phyloP scores from a whole-genome alignment of 2,329 filamentous ascomycete genomes.

The Neonectria faginata region DNA sequence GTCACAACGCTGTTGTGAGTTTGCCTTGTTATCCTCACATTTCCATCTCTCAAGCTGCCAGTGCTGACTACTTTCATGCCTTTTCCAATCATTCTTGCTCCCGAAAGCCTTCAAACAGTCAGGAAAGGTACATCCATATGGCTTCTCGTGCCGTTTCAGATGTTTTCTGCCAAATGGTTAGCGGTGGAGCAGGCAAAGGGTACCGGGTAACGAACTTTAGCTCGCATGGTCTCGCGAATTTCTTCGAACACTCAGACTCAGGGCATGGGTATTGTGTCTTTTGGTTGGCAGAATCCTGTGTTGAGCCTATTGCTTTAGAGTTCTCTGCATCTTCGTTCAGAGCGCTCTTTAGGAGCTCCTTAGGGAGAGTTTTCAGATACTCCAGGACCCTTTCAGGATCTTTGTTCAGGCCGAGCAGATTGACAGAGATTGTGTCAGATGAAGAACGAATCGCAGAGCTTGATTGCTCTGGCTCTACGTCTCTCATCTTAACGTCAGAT shows the following conservation, averaged over 20 bases:
- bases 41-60: conserved; percentile 77
- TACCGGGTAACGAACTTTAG: conserved; percentile 60
- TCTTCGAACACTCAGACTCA: conserved; percentile 59
- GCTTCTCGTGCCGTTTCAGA: conserved; percentile 81
- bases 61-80: conserved; percentile 87
- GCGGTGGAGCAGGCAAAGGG: conserved; percentile 16
- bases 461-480: conserved; percentile 18
- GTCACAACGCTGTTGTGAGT: conserved; percentile 59
- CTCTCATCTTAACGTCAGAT: conserved; percentile 35
- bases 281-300: conserved; percentile 23
- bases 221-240: conserved; percentile 64
- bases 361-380: conserved; percentile 47
- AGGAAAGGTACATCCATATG: conserved; percentile 83
- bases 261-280: conserved; percentile 48
- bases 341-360: conserved; percentile 49
- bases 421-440: neutral
- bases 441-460: neutral
- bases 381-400: conserved; percentile 32
- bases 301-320: conserved; percentile 23
- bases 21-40: conserved; percentile 62
- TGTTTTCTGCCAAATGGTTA: conserved; percentile 75
- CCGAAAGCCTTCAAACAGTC: conserved; percentile 80
- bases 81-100: conserved; percentile 95
- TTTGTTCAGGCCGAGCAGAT: conserved; percentile 7
- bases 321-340: conserved; percentile 37